Conservation (phyloP, 2,329 filamentous ascomycete genomes). For the Ophiostoma quercus region DNA sequence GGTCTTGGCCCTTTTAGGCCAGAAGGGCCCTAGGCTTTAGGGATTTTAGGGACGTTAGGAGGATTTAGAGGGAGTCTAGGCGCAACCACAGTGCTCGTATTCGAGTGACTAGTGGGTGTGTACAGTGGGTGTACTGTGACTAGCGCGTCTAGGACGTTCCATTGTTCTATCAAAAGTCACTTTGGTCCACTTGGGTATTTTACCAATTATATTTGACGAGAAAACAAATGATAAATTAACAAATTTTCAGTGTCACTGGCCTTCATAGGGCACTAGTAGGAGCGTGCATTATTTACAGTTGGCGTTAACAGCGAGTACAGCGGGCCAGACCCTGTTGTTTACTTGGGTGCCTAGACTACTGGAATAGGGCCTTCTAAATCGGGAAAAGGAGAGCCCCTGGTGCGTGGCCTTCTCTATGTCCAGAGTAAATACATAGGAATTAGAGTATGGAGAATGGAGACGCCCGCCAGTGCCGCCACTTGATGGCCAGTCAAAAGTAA, state of each 20-base stretch:
- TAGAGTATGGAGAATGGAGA: neutral
- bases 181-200: neutral
- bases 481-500: neutral
- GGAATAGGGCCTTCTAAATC: neutral
- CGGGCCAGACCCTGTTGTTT: constrained; percentile 2
- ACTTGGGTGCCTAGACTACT: neutral
- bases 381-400: neutral
- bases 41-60: neutral
- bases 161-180: neutral
- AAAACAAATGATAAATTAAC: neutral
- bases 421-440: neutral
- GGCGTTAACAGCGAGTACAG: neutral
- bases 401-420: neutral
- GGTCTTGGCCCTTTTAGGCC: neutral
- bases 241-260: neutral
- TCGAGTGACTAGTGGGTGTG: neutral
- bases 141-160: constrained; percentile 9
- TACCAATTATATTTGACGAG: neutral
- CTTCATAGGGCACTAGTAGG: neutral
- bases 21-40: neutral
- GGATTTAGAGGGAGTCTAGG: neutral
- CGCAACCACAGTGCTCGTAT: constrained; percentile 1
- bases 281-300: constrained; percentile 10
- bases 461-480: neutral
- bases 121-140: constrained; percentile 1